A percentile compares a stretch with the other conserved stretches of the same genome.
Conservation (phyloP, 768 basidiomycete species). For the Hebeloma cylindrosporum region DNA sequence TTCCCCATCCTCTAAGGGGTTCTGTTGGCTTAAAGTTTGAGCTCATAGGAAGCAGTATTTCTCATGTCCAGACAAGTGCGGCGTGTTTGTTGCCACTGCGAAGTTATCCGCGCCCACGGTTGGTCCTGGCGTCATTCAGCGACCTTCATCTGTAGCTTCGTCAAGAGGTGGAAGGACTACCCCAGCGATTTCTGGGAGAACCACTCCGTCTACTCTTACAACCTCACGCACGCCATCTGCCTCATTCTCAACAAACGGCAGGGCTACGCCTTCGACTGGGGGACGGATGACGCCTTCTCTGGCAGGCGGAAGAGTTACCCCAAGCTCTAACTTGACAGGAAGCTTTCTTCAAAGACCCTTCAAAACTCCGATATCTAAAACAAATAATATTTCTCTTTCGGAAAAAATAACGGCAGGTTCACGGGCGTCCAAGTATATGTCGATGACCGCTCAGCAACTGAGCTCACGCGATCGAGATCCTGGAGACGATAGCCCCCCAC, state of each 20-base stretch:
- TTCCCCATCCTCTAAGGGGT: slow-evolving; percentile 5
- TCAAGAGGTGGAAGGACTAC: slow-evolving; percentile 61
- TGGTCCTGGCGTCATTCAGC: slow-evolving; percentile 45
- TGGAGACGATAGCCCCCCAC: slow-evolving; percentile 32
- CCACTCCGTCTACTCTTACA: slow-evolving; percentile 46
- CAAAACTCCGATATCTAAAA: slow-evolving; percentile 34
- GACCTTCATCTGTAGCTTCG: slow-evolving; percentile 83
- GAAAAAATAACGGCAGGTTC: slow-evolving; percentile 76
- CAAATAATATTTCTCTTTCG: slow-evolving; percentile 32
- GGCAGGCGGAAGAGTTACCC: slow-evolving; percentile 37
- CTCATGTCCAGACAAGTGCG: slow-evolving; percentile 77
- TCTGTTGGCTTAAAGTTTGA: background rate
- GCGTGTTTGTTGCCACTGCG: slow-evolving; percentile 83
- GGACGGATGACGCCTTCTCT: slow-evolving; percentile 53
- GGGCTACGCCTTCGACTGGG: slow-evolving; percentile 39
- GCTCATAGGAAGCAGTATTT: slow-evolving; percentile 76
- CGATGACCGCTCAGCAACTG: slow-evolving; percentile 83
- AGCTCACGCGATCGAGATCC: slow-evolving; percentile 41
- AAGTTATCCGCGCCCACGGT: slow-evolving; percentile 83
- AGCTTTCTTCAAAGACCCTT: slow-evolving; percentile 28
- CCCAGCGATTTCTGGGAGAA: slow-evolving; percentile 53
- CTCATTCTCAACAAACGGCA: slow-evolving; percentile 38
- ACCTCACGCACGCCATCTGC: slow-evolving; percentile 36
- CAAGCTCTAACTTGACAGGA: slow-evolving; percentile 38
- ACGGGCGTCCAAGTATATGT: slow-evolving; percentile 79